Conservation (phyloP, 768 basidiomycete species). For the Mycena leptocephala region DNA sequence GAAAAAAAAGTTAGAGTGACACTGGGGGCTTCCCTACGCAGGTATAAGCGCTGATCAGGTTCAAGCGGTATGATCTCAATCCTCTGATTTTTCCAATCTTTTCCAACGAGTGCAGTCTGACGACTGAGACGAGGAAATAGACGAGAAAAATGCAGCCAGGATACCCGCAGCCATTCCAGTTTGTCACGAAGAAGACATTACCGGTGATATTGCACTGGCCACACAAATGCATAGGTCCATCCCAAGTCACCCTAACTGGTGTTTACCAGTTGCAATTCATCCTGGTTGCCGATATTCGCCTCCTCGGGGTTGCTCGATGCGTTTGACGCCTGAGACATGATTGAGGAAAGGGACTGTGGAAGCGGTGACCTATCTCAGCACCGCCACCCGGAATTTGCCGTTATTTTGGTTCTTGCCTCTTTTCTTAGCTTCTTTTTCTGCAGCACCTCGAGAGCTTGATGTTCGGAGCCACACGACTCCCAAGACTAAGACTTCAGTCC, state of each 20-base stretch:
- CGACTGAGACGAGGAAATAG: slow-evolving; percentile 40
- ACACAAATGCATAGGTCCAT: slow-evolving; percentile 47
- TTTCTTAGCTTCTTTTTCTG: neutral
- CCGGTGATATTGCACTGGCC: too few species aligned
- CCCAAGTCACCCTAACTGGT: slow-evolving; percentile 46
- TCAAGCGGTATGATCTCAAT: slow-evolving; percentile 98
- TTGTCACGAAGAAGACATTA: slow-evolving; percentile 83
- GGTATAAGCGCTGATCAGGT: slow-evolving; percentile 98
- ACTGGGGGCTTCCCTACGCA: slow-evolving; percentile 98
- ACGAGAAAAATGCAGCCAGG: slow-evolving; percentile 59
- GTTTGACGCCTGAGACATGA: too few species aligned
- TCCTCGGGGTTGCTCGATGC: neutral
- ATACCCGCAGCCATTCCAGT: slow-evolving; percentile 95
- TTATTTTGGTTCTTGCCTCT: too few species aligned
- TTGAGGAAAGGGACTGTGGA: too few species aligned
- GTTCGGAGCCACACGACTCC: neutral
- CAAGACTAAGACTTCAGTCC: neutral
- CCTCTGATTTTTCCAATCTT: slow-evolving; percentile 60
- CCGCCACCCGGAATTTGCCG: too few species aligned
- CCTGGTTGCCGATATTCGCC: slow-evolving; percentile 49
- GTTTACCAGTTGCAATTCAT: slow-evolving; percentile 75
- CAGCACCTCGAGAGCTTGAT: neutral
- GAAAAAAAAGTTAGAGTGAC: slow-evolving; percentile 64
- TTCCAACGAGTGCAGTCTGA: slow-evolving; percentile 39
- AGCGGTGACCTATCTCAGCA: too few species aligned